A percentile compares a stretch with the other conserved stretches of the same genome.
phyloP scores from a whole-genome alignment of 2,329 filamentous ascomycete genomes.

The Xylariaceae sp. region DNA sequence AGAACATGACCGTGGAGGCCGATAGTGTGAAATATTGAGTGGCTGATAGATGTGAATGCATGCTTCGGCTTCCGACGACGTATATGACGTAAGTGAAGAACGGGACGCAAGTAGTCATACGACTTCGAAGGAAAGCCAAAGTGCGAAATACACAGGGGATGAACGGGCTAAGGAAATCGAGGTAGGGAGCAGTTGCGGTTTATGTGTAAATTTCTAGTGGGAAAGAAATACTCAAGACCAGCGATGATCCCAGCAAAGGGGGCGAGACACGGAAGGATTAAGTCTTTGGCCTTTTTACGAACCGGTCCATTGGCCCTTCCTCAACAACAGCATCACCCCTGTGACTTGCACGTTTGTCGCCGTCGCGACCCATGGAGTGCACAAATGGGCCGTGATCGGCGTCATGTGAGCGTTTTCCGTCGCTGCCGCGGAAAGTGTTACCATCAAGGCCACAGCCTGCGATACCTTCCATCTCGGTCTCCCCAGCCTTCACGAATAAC shows the following conservation, averaged over 20 bases:
- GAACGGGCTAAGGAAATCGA: background rate
- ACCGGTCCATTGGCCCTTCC: constrained; percentile 31
- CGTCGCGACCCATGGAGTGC: constrained; percentile 1
- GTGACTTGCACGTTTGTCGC: constrained; percentile 19
- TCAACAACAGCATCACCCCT: constrained; percentile 17
- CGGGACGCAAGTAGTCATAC: background rate
- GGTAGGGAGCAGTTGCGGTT: background rate
- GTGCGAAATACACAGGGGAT: no score
- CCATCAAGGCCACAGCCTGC: constrained; percentile 33
- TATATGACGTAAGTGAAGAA: background rate
- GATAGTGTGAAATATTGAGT: background rate
- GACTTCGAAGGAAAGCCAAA: background rate
- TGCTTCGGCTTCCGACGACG: background rate
- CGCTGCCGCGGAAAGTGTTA: constrained; percentile 30
- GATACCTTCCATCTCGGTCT: constrained; percentile 38
- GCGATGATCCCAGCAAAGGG: no score
- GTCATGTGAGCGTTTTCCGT: constrained; percentile 12
- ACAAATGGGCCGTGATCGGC: constrained; percentile 16
- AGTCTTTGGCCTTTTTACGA: constrained; percentile 29
- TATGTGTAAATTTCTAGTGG: background rate
- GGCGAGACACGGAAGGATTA: no score
- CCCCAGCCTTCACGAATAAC: constrained; percentile 38
- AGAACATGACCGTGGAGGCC: background rate
- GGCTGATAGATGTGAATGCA: background rate
- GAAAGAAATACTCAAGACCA: background rate